Evolutionary conservation across 2,329 filamentous ascomycete species (phyloP), one percentile per base, ranked within the genome.

Genomic region (Cercospora zeae-maydis): DNA sequence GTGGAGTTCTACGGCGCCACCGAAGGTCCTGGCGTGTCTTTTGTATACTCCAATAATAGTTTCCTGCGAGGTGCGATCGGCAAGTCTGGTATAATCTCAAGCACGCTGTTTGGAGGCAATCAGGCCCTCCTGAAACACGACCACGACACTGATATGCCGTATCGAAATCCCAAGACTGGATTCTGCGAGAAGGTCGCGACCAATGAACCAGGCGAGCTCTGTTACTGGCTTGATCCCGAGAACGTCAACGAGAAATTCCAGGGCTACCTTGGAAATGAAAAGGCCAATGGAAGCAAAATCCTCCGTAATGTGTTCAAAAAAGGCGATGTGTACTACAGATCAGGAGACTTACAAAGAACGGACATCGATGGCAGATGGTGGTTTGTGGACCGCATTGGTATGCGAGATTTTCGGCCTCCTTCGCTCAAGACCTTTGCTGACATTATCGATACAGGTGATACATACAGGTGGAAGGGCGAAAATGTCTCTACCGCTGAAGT

Each of bases 301-400:
- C 75, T 95, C 64, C 84, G 88, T 4, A 80, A 89, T 69, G 90
- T 95, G 1, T 85, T 95, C 66, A 79, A 77, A 63, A 88, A 88
- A 71, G 91, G 89, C 13, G 92, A 96, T 71, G 88, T 86, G 0
- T 96, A 86, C 81, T 96, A 92, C 80, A 86, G 91, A 24, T 89
- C 90, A 0, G 92, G 92, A n/a, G 92, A 96, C 71, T 82, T 95
- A 16, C 78, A 95, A 33, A 82, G 87, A n/a, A 84, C 83, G 78
- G 89, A 92, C 67, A 63, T 66, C 0, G 87, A 95, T 62, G 91
- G 91, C 4, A 81, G 87, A 2, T 84, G 87, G 74, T 95, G 83
- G 79, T 96, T 96, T 78, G 86, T 87, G 61, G 92, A 96, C 76
- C 87, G 89, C 53, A 88, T 92, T 65, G 57, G 55, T 58, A 58